phyloP scores from a whole-genome alignment of 2,329 filamentous ascomycete species.

The Alternaria ethzedia region DNA sequence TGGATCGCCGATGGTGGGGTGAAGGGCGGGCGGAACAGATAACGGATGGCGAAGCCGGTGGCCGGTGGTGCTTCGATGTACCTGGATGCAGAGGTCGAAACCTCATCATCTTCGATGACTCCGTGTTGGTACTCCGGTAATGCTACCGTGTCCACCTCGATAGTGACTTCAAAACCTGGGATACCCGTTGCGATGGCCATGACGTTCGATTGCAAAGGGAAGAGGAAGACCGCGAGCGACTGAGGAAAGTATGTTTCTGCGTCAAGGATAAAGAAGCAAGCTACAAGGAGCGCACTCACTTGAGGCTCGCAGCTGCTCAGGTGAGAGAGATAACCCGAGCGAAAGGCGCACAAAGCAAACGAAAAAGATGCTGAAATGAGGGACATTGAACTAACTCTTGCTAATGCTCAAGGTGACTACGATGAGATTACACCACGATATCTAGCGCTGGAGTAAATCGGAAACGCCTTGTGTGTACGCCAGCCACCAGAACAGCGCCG shows the following conservation, averaged over 20 bases:
- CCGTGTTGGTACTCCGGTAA: constrained; percentile 1
- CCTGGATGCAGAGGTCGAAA: neutral
- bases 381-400: neutral
- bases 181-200: constrained; percentile 5
- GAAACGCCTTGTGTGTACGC: neutral
- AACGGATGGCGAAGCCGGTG: neutral
- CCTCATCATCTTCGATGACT: neutral
- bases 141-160: neutral
- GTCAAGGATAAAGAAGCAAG: too few species aligned
- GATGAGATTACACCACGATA: neutral
- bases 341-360: neutral
- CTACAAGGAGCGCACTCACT: neutral
- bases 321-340: too few species aligned
- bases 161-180: constrained; percentile 2
- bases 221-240: neutral
- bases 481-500: neutral
- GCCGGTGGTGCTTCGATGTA: neutral
- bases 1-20: neutral
- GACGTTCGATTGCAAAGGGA: neutral
- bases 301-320: neutral
- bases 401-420: neutral
- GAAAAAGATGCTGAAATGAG: neutral
- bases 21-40: neutral
- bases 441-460: neutral
- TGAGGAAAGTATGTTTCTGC: too few species aligned